Conservation (phyloP, 192 early-diverging fungal genomes). For the Rhizoclosmatium globosum region DNA sequence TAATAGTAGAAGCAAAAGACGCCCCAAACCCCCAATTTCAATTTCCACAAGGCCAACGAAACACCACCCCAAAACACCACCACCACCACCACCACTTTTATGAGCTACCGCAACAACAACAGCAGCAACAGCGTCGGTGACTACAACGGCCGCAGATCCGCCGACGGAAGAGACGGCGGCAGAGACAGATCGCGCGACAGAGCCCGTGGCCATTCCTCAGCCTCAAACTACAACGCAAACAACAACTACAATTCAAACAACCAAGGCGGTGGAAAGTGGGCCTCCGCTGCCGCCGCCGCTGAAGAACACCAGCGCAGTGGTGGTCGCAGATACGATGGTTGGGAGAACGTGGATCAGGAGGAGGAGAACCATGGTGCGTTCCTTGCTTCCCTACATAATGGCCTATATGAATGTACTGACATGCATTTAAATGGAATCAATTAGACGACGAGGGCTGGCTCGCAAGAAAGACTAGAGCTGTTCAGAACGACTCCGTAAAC, state of each 20-base stretch:
- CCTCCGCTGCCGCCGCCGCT: slow-evolving; percentile 26
- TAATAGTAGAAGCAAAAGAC: too few species aligned
- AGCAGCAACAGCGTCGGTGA: background rate
- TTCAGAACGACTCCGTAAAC: slow-evolving; percentile 56
- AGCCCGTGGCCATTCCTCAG: background rate
- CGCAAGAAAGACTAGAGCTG: slow-evolving; percentile 48
- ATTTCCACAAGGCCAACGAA: too few species aligned
- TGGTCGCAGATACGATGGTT: slow-evolving; percentile 15
- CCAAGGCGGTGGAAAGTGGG: slow-evolving; percentile 33
- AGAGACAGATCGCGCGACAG: background rate
- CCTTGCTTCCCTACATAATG: too few species aligned
- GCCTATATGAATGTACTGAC: too few species aligned
- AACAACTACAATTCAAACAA: background rate
- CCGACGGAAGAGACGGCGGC: slow-evolving; percentile 15
- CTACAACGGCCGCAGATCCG: background rate
- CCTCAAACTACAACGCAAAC: background rate
- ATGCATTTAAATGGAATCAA: background rate
- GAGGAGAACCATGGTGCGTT: slow-evolving; percentile 33
- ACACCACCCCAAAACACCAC: too few species aligned
- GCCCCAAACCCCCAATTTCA: too few species aligned
- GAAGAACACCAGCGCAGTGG: slow-evolving; percentile 23
- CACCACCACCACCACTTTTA: background rate
- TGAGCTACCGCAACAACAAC: slow-evolving; percentile 27
- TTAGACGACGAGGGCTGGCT: slow-evolving; percentile 53
- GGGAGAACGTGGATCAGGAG: slow-evolving; percentile 40